Conservation (phyloP, 1,139 yeast species). For the Debaryomyces nepalensis region DNA sequence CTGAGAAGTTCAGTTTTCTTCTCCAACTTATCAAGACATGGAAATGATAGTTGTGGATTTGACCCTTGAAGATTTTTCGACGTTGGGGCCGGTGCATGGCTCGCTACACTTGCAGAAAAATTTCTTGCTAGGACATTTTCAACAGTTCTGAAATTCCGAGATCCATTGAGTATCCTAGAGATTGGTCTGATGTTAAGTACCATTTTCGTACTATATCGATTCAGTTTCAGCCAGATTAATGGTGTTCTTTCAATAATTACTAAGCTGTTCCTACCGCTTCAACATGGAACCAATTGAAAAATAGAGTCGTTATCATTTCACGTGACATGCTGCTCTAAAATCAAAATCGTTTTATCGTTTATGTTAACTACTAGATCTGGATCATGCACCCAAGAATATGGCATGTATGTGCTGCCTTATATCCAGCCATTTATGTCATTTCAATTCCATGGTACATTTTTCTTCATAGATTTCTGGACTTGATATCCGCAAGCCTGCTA, state of each 20-base stretch:
- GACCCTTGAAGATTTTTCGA: conserved; percentile 29
- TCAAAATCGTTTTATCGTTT: neutral
- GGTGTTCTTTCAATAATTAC: neutral
- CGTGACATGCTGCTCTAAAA: conserved; percentile 7
- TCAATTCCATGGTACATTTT: conserved; percentile 24
- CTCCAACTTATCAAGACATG: conserved; percentile 82
- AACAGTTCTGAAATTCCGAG: neutral
- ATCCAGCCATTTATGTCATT: conserved; percentile 22
- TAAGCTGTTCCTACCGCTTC: conserved; percentile 1
- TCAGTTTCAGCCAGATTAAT: neutral
- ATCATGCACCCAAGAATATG: conserved; percentile 12
- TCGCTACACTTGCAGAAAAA: conserved; percentile 8
- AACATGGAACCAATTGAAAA: neutral
- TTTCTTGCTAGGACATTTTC: neutral
- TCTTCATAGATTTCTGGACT: conserved; percentile 18
- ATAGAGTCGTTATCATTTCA: conserved; percentile 12
- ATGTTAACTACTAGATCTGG: neutral
- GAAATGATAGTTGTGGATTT: conserved; percentile 75
- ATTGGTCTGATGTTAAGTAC: neutral
- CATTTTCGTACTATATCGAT: neutral
- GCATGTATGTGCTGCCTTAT: conserved; percentile 16
- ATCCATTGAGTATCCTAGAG: neutral
- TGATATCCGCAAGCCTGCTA: conserved; percentile 20
- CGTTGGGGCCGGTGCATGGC: conserved; percentile 6
- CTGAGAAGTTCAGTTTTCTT: conserved; percentile 52